Evolutionary conservation across 2,329 filamentous ascomycete genomes (phyloP).

Genomic region (Penicillium sp.): DNA sequence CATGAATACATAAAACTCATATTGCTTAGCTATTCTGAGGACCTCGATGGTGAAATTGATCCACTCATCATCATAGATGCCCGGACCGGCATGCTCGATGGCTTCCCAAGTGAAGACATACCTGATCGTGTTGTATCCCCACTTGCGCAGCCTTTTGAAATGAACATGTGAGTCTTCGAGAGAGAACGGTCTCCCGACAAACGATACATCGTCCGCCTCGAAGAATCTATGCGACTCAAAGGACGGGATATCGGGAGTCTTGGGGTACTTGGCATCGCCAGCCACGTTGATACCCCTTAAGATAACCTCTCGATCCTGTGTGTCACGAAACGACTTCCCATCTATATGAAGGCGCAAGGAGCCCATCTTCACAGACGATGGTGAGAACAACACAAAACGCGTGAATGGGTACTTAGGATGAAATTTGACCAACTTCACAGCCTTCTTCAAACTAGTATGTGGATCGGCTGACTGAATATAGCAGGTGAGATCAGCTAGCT

Average conservation of each 20-base stretch:
- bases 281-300: slow-evolving; percentile 93
- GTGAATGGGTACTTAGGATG: not conserved
- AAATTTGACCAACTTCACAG: not conserved
- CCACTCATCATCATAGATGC: slow-evolving; percentile 90
- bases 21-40: slow-evolving; percentile 78
- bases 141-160: slow-evolving; percentile 81
- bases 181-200: slow-evolving; percentile 81
- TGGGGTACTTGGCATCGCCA: slow-evolving; percentile 86
- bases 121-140: slow-evolving; percentile 93
- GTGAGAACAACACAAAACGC: not conserved
- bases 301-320: slow-evolving; percentile 78
- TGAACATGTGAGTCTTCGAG: slow-evolving; percentile 81
- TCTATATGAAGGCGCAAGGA: slow-evolving; percentile 79
- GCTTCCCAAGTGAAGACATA: slow-evolving; percentile 99
- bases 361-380: slow-evolving; percentile 57
- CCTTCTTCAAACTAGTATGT: not conserved
- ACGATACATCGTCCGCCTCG: slow-evolving; percentile 87
- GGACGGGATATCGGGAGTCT: slow-evolving; percentile 76
- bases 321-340: slow-evolving; percentile 80
- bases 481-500: not conserved
- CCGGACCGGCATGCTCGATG: slow-evolving; percentile 89
- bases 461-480: not conserved
- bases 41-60: slow-evolving; percentile 88
- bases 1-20: slow-evolving; percentile 97
- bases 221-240: slow-evolving; percentile 80